Percentiles rank a stretch among this genome's conserved stretches.
Conservation (phyloP, 108 stramenopile genomes). For the Nitzschia sp. region DNA sequence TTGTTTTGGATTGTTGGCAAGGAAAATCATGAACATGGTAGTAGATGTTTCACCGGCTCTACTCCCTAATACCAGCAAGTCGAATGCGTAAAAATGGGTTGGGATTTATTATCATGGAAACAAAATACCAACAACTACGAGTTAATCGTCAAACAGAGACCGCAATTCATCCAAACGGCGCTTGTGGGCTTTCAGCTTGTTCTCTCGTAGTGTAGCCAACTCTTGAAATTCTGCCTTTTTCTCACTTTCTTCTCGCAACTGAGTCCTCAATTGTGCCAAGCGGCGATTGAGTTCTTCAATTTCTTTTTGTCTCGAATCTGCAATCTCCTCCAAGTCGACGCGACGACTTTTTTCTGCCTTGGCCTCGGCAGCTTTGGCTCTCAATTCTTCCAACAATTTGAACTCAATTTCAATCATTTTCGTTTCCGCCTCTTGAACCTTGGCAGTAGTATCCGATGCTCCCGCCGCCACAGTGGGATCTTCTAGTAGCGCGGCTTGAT, state of each 20-base stretch:
- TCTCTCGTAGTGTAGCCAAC: background rate
- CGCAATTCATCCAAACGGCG: background rate
- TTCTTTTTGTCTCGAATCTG: background rate
- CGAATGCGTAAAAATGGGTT: too few relatives aligned
- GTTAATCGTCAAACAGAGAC: background rate
- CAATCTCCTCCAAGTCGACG: background rate
- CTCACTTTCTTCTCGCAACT: background rate
- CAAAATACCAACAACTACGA: too few relatives aligned
- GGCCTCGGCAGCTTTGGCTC: background rate
- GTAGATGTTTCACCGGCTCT: too few relatives aligned
- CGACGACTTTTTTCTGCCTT: background rate
- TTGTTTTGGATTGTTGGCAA: too few relatives aligned
- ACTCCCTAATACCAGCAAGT: too few relatives aligned
- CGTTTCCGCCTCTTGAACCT: background rate
- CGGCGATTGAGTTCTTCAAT: background rate
- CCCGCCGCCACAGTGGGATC: background rate
- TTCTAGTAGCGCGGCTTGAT: slow-evolving; percentile 24
- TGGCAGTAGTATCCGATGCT: background rate
- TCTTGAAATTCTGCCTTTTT: background rate
- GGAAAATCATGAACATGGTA: too few relatives aligned
- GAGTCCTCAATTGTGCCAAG: background rate
- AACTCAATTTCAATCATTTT: background rate
- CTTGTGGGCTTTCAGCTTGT: background rate
- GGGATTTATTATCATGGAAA: too few relatives aligned
- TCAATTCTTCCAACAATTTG: background rate